A percentile compares a stretch with the other conserved stretches of the same genome.
Evolutionary conservation across 2,329 filamentous ascomycete genomes (phyloP).

Genomic region (Furcasterigmium sp.): DNA sequence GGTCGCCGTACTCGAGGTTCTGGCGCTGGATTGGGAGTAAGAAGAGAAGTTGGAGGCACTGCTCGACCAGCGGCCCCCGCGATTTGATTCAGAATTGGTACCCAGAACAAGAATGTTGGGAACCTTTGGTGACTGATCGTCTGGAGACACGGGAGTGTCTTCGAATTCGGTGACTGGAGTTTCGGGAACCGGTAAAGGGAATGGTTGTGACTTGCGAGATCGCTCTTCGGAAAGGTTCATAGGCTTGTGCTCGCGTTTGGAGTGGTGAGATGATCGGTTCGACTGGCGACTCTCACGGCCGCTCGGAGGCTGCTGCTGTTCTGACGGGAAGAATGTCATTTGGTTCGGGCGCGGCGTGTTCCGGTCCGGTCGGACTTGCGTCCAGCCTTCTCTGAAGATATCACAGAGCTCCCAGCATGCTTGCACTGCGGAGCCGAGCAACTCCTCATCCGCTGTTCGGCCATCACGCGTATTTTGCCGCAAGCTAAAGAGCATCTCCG

Average conservation of each 20-base stretch:
- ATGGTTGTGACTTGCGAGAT: constrained; percentile 34
- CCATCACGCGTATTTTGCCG: constrained; percentile 75
- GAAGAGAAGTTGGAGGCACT: constrained; percentile 72
- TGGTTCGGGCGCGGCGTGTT: constrained; percentile 81
- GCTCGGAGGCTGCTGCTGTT: constrained; percentile 37
- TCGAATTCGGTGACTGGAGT: constrained; percentile 95
- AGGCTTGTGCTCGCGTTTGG: constrained; percentile 48
- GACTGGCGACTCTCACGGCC: constrained; percentile 44
- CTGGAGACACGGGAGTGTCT: constrained; percentile 78
- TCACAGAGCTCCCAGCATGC: constrained; percentile 94
- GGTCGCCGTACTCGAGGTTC: constrained; percentile 67
- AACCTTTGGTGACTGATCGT: constrained; percentile 67
- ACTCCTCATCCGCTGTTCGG: constrained; percentile 70
- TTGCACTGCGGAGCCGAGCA: constrained; percentile 82
- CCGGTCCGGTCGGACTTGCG: constrained; percentile 77
- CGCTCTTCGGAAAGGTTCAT: constrained; percentile 37
- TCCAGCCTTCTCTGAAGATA: constrained; percentile 89
- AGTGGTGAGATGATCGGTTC: constrained; percentile 44
- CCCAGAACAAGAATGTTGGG: constrained; percentile 88
- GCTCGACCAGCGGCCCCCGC: constrained; percentile 73
- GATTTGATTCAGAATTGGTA: constrained; percentile 53
- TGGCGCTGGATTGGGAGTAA: constrained; percentile 66
- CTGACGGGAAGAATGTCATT: constrained; percentile 58
- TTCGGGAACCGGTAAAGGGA: constrained; percentile 55
- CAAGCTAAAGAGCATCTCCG: constrained; percentile 89